Base-by-base conservation (phyloP, 768 basidiomycete species). In the Boletales sp. region DNA sequence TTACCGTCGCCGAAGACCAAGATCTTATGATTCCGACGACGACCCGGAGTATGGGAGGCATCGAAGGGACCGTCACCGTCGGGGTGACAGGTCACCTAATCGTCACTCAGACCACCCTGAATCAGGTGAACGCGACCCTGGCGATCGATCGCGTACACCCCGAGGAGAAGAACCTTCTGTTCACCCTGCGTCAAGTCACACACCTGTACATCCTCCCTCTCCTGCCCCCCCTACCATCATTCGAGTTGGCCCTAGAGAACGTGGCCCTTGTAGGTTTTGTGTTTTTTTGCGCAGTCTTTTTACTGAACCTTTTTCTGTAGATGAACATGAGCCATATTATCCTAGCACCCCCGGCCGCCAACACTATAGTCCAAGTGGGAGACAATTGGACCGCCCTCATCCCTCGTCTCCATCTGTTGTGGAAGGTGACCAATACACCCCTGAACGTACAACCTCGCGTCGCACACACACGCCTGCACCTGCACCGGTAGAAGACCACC, bases 221-320 rank as follows among this genome's bases (percentile, higher is more conserved):
- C 66, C 64, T 14, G 36, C 41, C 9, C 58, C 56, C 11, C 66
- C 66, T 18, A 68, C 66, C 9, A 60, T 68, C 25, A 68, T 68
- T 18, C 62, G 64, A 48, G 34, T 67, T 33, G 65, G 59, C 11
- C 17, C 43, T 14, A 53, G 57, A 12, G 62, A 53, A 8, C 39
- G 30, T 39, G 53, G 21, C 19, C 39, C 51, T 39, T 53, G 66
- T 67, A 54, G 2, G 63, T 53, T 4, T 34, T 5, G 25, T 38
- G 5, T 19, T 42, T 46, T 44, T 44, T 7, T 25, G 4, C 5
- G 2, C 31, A 41, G 14, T 4, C 36, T 11, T 36, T 8, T 34
- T 38, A 21, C 35, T 65, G 28, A 66, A 2, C 15, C n/a, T 25
- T 17, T n/a, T 46, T 40, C 39, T 15, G 13, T 32, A 70, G 68